Conservation (phyloP, 805 yeast genomes). For the Pichia pseudocactophila region DNA sequence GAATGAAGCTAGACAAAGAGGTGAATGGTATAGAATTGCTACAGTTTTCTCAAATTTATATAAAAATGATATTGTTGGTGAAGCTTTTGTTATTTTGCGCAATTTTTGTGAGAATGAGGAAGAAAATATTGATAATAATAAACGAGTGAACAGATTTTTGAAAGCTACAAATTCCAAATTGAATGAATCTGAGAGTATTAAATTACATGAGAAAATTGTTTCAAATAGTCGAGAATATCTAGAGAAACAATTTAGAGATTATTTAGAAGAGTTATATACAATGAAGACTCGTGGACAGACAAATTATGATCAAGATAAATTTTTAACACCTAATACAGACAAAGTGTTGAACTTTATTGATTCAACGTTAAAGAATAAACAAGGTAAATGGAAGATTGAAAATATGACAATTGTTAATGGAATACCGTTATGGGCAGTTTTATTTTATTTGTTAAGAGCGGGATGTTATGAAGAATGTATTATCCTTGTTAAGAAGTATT, state of each 20-base stretch:
- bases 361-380: conserved; percentile 33
- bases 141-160: conserved; percentile 27
- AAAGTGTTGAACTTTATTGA: conserved; percentile 60
- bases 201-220: conserved; percentile 38
- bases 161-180: conserved; percentile 21
- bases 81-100: conserved; percentile 62
- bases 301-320: background rate
- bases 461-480: conserved; percentile 78
- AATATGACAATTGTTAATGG: conserved; percentile 65
- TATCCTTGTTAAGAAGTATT: conserved; percentile 53
- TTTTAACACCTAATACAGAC: conserved; percentile 45
- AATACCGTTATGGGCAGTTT: conserved; percentile 87
- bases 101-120: conserved; percentile 33
- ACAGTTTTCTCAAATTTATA: conserved; percentile 53
- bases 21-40: conserved; percentile 46
- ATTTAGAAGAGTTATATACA: conserved; percentile 57
- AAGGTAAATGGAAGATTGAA: conserved; percentile 39
- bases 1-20: conserved; percentile 56
- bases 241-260: conserved; percentile 69
- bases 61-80: conserved; percentile 61
- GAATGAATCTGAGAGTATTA: conserved; percentile 26
- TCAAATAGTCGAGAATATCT: conserved; percentile 49
- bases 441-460: conserved; percentile 76
- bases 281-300: conserved; percentile 22
- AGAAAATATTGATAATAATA: conserved; percentile 28